A percentile compares a stretch with the other conserved stretches of the same genome.
Conservation (phyloP, 352 stramenopile genomes). For the Albugo laibachii region DNA sequence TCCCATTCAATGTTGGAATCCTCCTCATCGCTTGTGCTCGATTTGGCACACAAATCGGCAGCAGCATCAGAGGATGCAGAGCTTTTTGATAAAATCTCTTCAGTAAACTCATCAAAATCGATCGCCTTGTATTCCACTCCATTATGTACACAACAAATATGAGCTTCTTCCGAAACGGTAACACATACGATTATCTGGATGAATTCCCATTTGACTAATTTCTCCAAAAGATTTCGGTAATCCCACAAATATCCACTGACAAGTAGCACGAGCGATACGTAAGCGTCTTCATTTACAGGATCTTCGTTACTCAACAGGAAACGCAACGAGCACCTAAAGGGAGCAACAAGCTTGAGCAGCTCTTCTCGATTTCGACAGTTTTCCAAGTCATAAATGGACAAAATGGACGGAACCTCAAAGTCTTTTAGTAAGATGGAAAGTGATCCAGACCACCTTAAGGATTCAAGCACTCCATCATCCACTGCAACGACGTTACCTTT, state of each 20-base stretch:
- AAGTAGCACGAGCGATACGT: constrained; percentile 28
- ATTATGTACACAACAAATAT: constrained; percentile 23
- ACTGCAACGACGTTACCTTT: constrained; percentile 22
- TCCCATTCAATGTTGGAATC: constrained; percentile 22
- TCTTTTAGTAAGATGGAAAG: constrained; percentile 46
- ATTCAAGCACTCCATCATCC: constrained; percentile 33
- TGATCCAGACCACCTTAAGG: constrained; percentile 38
- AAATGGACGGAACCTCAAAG: constrained; percentile 24
- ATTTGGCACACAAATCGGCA: not conserved
- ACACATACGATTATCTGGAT: constrained; percentile 30
- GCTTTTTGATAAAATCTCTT: not conserved
- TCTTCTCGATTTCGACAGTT: constrained; percentile 6
- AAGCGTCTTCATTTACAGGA: not conserved
- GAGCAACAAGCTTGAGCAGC: constrained; percentile 8
- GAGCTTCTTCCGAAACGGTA: constrained; percentile 38
- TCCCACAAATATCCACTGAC: constrained; percentile 42
- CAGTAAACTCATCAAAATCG: constrained; percentile 15
- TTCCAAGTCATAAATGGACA: constrained; percentile 19
- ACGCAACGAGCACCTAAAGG: not conserved
- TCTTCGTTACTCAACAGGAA: constrained; percentile 1
- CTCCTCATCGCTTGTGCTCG: constrained; percentile 2
- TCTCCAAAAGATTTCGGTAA: constrained; percentile 18
- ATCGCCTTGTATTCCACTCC: too few relatives aligned
- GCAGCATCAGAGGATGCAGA: not conserved
- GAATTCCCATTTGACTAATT: constrained; percentile 18